Evolutionary conservation across 768 basidiomycete species (phyloP), one percentile per base, ranked within the genome.

Genomic region (Russula sp.): DNA sequence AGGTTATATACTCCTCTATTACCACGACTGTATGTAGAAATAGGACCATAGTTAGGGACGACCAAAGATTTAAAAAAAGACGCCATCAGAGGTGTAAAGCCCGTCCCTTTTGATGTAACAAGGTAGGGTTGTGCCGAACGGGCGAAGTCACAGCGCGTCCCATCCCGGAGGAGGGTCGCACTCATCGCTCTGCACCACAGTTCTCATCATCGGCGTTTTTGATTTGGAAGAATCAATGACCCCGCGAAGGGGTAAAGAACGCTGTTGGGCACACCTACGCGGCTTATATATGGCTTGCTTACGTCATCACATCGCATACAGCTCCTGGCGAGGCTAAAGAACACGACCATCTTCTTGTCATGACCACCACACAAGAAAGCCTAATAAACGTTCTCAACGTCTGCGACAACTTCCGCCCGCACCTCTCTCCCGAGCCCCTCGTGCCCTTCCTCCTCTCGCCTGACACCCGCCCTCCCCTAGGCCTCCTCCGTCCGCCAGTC

Each of bases 361-460:
- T 11, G 1, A 58, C 41, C 32, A n/a, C 36, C 20, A 29, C 51
- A 36, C 29, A 42, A 51, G 20, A 58, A 7, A 65, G 56, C 48
- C 84, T 86, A 67, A 78, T 93, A 29, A 79, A 86, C 29, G 70
- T 93, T 60, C 73, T 93, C 63, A 75, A 84, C 54, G 70, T 74
- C 45, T 91, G 88, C 78, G 83, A 93, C 72, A 94, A 93, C 72
- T 83, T 83, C 58, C 78, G 75, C 41, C 66, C 72, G 61, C 78
- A 68, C 71, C 18, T 57, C 72, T 5, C 35, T 42, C 72, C 57
- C 36, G 81, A 83, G 68, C 66, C 69, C 16, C 74, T 90, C 32
- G 74, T 83, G 13, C 82, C 86, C 5, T 79, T 86, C 67, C 77
- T 79, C 53, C 78, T 90, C 20, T 73, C 79, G 0, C 75, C 78